Base-by-base conservation (phyloP, 2,329 filamentous ascomycete species). In the Botryotinia convoluta region DNA sequence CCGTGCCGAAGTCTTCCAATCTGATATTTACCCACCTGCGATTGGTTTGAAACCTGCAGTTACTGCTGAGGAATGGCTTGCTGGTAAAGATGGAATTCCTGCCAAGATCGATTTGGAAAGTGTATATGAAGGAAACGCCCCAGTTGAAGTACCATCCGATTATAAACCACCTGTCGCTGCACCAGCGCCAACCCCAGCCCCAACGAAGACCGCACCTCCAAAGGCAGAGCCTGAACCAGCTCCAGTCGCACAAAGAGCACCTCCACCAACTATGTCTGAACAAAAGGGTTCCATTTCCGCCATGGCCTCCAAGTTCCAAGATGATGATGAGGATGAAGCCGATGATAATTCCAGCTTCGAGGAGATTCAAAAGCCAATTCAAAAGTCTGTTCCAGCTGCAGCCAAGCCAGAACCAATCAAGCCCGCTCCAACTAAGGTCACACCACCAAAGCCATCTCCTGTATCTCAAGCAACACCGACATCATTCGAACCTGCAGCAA, bases 31-130 rank as follows among this genome's bases (percentile, higher is more conserved):
- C 83, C 96, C 95, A 60, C 95, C 96, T 18, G 92, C 94, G 20
- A 86, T 87, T 72, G 95, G 96, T 75, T 82, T 88, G 71, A 97
- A 94, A 83, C 90, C 96, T 68, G 95, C 92, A 74, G 89, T 97
- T 80, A 92, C 90, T 72, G 89, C 92, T 59, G 84, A 87, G 63
- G 95, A 98, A 77, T 99, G 95, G 95, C 87, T 97, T 71, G 87
- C 87, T 22, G 96, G 96, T 76, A 96, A 97, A 85, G 91, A 92
- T 26, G 94, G 86, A 12, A 83, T 97, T 60, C 95, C 96, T 12
- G 87, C 94, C 74, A 98, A 97, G 87, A 95, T 99, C 81, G 95
- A 96, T 77, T 89, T 99, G 78, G 95, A 97, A 83, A 95, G 93
- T 79, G 83, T 98, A 65, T 98, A 97, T 82, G 94, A 97, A 59